Evolutionary conservation across 352 stramenopile genomes (phyloP), one percentile per base, ranked within the genome.

Genomic region (Globisporangium alternatum): DNA sequence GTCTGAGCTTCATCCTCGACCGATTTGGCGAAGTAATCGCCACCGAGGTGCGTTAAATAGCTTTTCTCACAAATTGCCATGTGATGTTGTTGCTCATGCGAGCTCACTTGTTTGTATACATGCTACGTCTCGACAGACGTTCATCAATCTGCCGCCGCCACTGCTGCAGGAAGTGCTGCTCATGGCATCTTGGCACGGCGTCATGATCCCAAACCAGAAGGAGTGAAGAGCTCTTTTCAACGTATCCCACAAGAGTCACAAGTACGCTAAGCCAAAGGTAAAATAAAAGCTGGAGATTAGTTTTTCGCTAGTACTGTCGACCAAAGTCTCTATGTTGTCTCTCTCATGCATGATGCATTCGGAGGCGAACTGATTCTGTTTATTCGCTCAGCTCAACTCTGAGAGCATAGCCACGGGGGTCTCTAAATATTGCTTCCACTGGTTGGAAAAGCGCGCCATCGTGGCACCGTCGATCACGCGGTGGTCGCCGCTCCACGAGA

Each of bases 401-500:
- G 89, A 85, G 21, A 98, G 72, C 91, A 98, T 98, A 48, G 79
- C 75, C 39, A 90, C 69, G 25, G 97, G 97, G 53, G 96, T 97
- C 74, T 99, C 97, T 68, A 99, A 73, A 76, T 97, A 98, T 31
- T 56, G 70, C 76, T 99, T 99, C 93, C 93, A 98, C 69, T 90
- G 73, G 74, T 98, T 99, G 30, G 93, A 98, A 77, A 99, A 99
- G 33, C 94, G 81, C 25, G 97, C 97, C 84, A 99, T 98, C 12
- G 97, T 99, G 6, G 97, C 97, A 52, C 97, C 97, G 71, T 99
- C 97, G 55, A 99, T 93, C 48, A 99, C 94, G 45, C 97, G 88
- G 81, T 99, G 97, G 74, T 99, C 97, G 13, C 93, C 97, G 44
- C 91, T 97, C 97, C 97, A 99, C 43, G 91, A 98, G 13, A 99